Base-by-base conservation (phyloP, 2,329 filamentous ascomycete genomes). In the Alternaria tenuissima region DNA sequence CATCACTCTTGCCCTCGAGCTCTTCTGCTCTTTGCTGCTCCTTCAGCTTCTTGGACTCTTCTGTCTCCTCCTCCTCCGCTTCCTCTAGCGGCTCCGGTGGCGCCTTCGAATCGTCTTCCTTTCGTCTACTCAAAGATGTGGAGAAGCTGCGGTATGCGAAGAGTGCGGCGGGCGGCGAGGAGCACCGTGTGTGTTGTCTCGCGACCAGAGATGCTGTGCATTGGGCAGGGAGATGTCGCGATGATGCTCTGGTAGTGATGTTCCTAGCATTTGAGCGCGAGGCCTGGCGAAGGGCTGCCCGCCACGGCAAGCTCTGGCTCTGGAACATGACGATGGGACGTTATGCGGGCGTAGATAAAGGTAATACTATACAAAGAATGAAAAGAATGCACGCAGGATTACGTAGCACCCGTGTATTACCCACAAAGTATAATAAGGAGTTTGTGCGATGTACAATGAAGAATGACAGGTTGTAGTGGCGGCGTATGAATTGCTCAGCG, bases 251-350 rank as follows among this genome's bases (percentile, higher is more conserved):
- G 41, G 72, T 65, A 34, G 74, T 62, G 44, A 77, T 62, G 48
- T 76, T 68, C 52, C 77, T 73, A 49, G 77, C 71, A 51, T 73
- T 75, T 51, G 78, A 77, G 55, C 80, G 81, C 70, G 81, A 80
- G 61, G 82, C 81, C 69, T 81, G 81, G 66, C 82, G 83, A 73
- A 87, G 81, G 70, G 86, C 87, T 78, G 82, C 81, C 81, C 88
- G 86, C 88, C 88, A 90, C 80, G 87, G 86, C 73, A 89, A 79
- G 68, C 85, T 86, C 79, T 87, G 86, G 73, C 86, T 84, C 81
- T 87, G 87, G 77, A 88, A 83, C 88, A 90, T 90, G 59, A 42
- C 62, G 65, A 24, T 49, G 24, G n/a, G 20, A 39, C 18, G 38
- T 46, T 57, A 34, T 52, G 53, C 36, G 38, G 46, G 48, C 58